Conservation (phyloP, 2,329 filamentous ascomycete genomes). For the Diplodia mutila region DNA sequence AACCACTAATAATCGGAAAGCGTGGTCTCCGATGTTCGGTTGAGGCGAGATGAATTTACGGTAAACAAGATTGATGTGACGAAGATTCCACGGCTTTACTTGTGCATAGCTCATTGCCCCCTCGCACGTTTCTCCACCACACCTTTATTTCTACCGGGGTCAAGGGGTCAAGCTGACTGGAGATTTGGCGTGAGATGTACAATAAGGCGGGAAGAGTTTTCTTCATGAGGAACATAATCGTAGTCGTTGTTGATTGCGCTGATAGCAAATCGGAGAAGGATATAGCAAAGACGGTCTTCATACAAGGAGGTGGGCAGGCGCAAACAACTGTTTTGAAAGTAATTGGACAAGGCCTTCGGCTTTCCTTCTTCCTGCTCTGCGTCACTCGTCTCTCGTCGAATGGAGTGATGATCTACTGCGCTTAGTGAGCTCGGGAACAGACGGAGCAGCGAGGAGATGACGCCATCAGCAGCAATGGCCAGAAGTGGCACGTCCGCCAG, state of each 20-base stretch:
- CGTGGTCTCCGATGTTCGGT: background rate
- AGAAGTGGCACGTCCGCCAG: background rate
- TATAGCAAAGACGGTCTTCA: conserved; percentile 7
- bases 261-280: background rate
- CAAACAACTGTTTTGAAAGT: conserved; percentile 12
- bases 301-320: conserved; percentile 14
- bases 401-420: background rate
- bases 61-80: conserved; percentile 18
- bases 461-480: background rate
- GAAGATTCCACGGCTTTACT: conserved; percentile 11
- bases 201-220: conserved; percentile 19
- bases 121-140: background rate
- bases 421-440: background rate
- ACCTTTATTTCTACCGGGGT: background rate
- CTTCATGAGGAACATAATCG: conserved; percentile 18
- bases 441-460: background rate
- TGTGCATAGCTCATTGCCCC: conserved; percentile 10
- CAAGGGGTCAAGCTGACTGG: background rate
- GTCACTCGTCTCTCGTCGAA: background rate
- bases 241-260: background rate
- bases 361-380: background rate
- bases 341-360: background rate
- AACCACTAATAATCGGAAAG: background rate
- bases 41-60: background rate
- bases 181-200: conserved; percentile 4